Evolutionary conservation across 2,329 filamentous ascomycete genomes (phyloP).

Genomic region (Neonectria sp.): DNA sequence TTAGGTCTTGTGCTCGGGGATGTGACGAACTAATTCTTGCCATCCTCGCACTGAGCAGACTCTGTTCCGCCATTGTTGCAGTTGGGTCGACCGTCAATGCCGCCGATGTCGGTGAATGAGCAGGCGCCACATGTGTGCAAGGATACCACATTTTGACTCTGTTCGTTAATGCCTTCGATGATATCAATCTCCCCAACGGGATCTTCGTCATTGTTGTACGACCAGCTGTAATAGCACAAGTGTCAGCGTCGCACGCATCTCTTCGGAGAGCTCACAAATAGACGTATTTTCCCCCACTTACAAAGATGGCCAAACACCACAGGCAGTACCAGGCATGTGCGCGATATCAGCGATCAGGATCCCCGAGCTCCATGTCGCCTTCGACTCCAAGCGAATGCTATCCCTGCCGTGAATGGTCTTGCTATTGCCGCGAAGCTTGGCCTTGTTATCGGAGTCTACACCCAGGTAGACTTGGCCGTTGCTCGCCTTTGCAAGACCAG

Average conservation of each 20-base stretch:
- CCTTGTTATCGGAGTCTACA: conserved; percentile 48
- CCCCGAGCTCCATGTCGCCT: conserved; percentile 72
- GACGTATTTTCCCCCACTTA: conserved; percentile 9
- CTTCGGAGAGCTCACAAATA: too few relatives aligned
- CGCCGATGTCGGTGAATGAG: conserved; percentile 59
- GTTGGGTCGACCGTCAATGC: conserved; percentile 54
- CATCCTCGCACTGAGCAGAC: conserved; percentile 38
- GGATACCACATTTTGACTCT: conserved; percentile 70
- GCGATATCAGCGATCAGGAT: conserved; percentile 70
- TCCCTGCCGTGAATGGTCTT: conserved; percentile 53
- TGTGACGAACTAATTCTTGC: conserved; percentile 27
- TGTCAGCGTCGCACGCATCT: too few relatives aligned
- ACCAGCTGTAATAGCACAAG: conserved; percentile 9
- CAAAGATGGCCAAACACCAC: conserved; percentile 41
- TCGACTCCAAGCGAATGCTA: conserved; percentile 77
- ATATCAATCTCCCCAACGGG: conserved; percentile 78
- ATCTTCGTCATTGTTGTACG: conserved; percentile 31
- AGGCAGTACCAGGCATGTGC: conserved; percentile 38
- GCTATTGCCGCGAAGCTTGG: conserved; percentile 29
- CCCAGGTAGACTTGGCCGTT: conserved; percentile 55
- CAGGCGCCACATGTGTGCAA: conserved; percentile 72
- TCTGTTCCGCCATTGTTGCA: conserved; percentile 63
- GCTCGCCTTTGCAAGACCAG: conserved; percentile 50
- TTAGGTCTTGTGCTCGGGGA: not conserved
- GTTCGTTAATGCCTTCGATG: conserved; percentile 78